Evolutionary conservation across 2,329 filamentous ascomycete species (phyloP).

Genomic region (Penicillium sp.): DNA sequence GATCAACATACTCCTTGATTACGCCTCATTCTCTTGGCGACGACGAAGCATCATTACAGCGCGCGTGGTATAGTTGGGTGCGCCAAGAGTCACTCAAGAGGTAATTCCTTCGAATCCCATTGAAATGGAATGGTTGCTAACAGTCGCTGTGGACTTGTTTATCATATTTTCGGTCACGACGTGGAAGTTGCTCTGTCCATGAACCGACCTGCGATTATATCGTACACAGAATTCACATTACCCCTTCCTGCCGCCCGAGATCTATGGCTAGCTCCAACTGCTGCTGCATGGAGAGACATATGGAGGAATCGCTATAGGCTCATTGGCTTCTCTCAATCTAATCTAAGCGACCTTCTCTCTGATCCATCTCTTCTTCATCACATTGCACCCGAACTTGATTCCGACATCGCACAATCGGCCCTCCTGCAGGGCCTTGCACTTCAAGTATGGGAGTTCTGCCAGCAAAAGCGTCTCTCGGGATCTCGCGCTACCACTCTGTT

Average conservation of each 20-base stretch:
- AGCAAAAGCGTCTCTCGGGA: slow-evolving; percentile 10
- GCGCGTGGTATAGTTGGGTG: slow-evolving; percentile 14
- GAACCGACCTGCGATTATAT: slow-evolving; percentile 14
- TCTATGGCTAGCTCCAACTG: slow-evolving; percentile 14
- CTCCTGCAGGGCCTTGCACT: slow-evolving; percentile 9
- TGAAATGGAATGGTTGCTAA: neutral
- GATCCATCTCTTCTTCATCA: slow-evolving; percentile 10
- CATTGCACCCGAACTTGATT: slow-evolving; percentile 7
- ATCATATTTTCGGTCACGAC: slow-evolving; percentile 17
- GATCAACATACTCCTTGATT: slow-evolving; percentile 10
- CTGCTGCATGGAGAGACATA: slow-evolving; percentile 8
- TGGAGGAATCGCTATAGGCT: slow-evolving; percentile 6
- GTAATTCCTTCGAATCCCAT: neutral
- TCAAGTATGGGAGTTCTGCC: slow-evolving; percentile 14
- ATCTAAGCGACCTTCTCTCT: slow-evolving; percentile 11
- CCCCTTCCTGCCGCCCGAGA: slow-evolving; percentile 14
- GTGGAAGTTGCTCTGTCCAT: slow-evolving; percentile 13
- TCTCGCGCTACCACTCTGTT: slow-evolving; percentile 8
- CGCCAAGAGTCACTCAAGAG: slow-evolving; percentile 16
- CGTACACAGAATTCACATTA: slow-evolving; percentile 14
- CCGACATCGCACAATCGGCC: slow-evolving; percentile 3
- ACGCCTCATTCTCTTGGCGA: slow-evolving; percentile 9
- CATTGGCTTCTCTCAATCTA: neutral
- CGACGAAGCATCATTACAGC: slow-evolving; percentile 9
- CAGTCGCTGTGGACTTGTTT: slow-evolving; percentile 3